Base-by-base conservation (phyloP, 805 yeast species). In the Priceomyces carsonii region DNA sequence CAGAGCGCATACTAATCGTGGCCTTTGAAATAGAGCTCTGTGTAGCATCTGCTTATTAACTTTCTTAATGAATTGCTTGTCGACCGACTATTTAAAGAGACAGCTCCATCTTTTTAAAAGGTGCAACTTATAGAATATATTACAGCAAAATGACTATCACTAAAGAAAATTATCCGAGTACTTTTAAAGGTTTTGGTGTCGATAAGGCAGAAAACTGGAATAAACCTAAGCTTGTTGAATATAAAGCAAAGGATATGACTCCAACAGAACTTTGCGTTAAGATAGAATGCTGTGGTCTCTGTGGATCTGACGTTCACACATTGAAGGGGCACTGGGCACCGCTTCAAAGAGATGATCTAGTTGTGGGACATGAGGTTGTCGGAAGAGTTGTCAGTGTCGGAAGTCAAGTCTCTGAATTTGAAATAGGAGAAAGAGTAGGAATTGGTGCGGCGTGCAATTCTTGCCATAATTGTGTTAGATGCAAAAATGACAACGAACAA, bases 351-450 rank as follows among this genome's bases (percentile, higher is more conserved):
- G 60, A 66, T 18, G 62, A 65, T 33, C 63, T 70, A 22, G 68
- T 73, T 32, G 69, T 64, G 5, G 89, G 89, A 16, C 88, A 82
- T 57, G 88, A 82, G 57, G 71, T 82, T 42, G 62, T 80, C 30
- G 89, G 88, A 35, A 63, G 55, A 18, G 83, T 81, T 22, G 66
- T 77, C n/a, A 69, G 66, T 21, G 66, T 82, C 27, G 95, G 93
- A 34, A 45, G 68, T 6, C 63, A 73, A 29, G 79, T 85, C 42
- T 53, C 57, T 5, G 66, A 43, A 29, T 71, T 62, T 64, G 73
- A 69, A 51, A 52, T 81, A 18, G 95, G 95, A 35, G 82, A 87
- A 44, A 69, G 86, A 43, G 95, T 83, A 17, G 95, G 93, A 33
- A 73, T 84, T 32, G 95, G 95, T 48, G 91, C 93, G 15, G 79